Evolutionary conservation across 257 asterid species (phyloP), one percentile per base, ranked within the genome.

Genomic region (Petunia secreta): DNA sequence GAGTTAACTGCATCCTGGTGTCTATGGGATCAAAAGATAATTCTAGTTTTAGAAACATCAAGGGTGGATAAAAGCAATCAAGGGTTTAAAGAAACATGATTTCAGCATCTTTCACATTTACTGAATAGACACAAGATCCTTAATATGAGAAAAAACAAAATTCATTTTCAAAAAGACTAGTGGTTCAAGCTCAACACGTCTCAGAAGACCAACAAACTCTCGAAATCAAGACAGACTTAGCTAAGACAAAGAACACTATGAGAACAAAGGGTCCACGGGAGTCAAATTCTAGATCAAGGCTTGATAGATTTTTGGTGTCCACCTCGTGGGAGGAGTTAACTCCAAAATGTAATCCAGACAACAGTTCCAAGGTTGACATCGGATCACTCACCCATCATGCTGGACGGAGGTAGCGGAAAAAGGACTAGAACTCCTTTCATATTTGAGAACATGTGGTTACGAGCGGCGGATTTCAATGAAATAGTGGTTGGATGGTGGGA

Each of bases 1-100:
- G 80, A 80, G 75, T 77, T 75, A 75, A 63, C 86, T 67, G 86
- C 82, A 80, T 82, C 73, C 75, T 54, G 89, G 68, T 64, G 78
- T 87, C 98, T 73, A 44, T 16, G 44, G 77, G 48, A 73, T 50
- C 62, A 50, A 73, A 73, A 50, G 13, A 73, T 53, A 40, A 39
- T 50, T 66, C 81, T 66, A 82, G 76, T 14, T 60, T 66, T 62
- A 55, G 44, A 65, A 73, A 73, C 62, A 73, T 71, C 62, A 71
- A 50, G 44, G 34, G 60, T 71, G 62, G 59, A 48, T 48, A 6
- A 50, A 50, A 48, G 44, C 44, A 50, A 2, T 71, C 59, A 50
- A 71, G 58, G 41, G 58, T 73, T 34, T 65, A 44, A 68, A 68
- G 75, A n/a, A 68, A 68, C 43, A 52, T 36, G 44, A 71, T 39